Base-by-base conservation (phyloP, 2,329 filamentous ascomycete genomes). In the Aureobasidium mangrovei region DNA sequence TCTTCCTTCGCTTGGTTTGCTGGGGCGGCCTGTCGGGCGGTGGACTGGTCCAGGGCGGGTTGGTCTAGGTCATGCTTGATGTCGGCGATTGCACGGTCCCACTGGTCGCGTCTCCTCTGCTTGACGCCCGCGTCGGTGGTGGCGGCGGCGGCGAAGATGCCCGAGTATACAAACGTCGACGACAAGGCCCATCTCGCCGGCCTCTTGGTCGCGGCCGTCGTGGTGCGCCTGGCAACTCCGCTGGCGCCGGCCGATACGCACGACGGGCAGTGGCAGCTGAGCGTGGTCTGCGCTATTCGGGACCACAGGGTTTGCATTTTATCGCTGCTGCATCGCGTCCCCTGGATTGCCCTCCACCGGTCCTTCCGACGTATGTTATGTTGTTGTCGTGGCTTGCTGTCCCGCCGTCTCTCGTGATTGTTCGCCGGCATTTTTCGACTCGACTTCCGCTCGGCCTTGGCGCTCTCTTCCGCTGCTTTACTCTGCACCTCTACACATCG, bases 301-400 rank as follows among this genome's bases (percentile, higher is more conserved):
- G 81, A 82, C 82, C 83, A 85, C 61, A 88, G 67, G 60, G 77
- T 76, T 70, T 81, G 81, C 86, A 89, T 90, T 18, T 18, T 64
- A 67, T 68, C 49, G 54, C 33, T 40, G 42, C 61, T 53, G 49
- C 49, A 53, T 53, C 32, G 31, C 49, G 31, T 29, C 33, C n/a
- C 49, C 40, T 24, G 29, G 18, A 18, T 46, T 43, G 41, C 18
- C 32, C 24, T 29, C 40, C 49, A 31, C 40, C 40, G 26, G n/a
- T 18, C 26, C 39, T 26, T 53, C 26, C 38, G n/a, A 18, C 24
- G 40, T 26, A 29, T 36, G 24, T 18, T 27, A 38, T 52, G 8
- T 24, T 29, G 41, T 12, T 9, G 7, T 39, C 45, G 45, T 31
- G 18, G 18, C 12, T 36, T 4, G 24, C 26, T 40, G 29, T 51